Base-by-base conservation (phyloP, 257 asterid genomes). In the Parsonsia alboflavescens region DNA sequence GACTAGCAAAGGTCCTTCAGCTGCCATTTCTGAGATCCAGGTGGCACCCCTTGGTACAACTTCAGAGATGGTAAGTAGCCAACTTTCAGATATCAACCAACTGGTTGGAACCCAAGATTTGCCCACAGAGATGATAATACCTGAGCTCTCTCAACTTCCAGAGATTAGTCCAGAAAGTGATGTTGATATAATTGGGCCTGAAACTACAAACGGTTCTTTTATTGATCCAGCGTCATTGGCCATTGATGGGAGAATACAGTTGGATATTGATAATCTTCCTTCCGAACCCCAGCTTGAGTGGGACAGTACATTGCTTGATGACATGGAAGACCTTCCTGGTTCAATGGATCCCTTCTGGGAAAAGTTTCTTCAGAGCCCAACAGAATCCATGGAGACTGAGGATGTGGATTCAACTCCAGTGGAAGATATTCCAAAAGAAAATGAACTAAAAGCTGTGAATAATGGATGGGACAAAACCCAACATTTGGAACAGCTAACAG, bases 301-400 rank as follows among this genome's bases (percentile, higher is more conserved):
- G 99, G 93, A 87, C 11, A 73, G 48, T 64, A 58, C 78, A 50
- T 77, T 90, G 78, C 76, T 91, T 73, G 96, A 88, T 62, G 91
- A 85, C 46, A 78, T 88, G 68, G 86, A 81, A 50, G 96, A 86
- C 48, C 96, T 91, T 84, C 97, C 96, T 56, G 90, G 81, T 50
- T 83, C 88, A 30, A 77, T 78, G 30, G 95, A 90, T 76, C 90
- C 93, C 33, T 95, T 92, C 75, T 95, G 97, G 98, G 99, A 92
- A n/a, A 88, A 89, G 82, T 86, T 87, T 72, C 89, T 95, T 53
- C 84, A 74, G 77, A 88, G 89, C 81, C 87, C 97, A 36, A 79
- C 86, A 33, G 85, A 76, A 9, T 70, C 81, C 10, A 77, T 58
- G 0, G 94, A 88, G 67, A 68, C 85, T 0, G 82, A 75, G 39